Conservation (phyloP, 179 eudicot species). For the Beta macrorhiza region DNA sequence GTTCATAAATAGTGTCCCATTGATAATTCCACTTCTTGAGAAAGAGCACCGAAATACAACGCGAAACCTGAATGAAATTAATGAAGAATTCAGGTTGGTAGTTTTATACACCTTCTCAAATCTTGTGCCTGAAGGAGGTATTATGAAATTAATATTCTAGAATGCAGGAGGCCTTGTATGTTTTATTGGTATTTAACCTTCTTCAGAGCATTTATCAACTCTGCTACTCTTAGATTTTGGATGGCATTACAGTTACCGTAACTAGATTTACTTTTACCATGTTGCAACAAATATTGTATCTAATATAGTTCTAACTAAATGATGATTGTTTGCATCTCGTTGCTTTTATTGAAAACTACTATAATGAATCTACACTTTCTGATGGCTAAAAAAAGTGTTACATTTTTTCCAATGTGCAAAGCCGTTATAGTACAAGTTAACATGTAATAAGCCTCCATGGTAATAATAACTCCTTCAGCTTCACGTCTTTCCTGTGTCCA, state of each 20-base stretch:
- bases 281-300: not conserved
- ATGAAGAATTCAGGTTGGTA: slow-evolving; percentile 78
- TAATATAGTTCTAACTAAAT: not conserved
- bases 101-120: not conserved
- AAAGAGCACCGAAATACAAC: slow-evolving; percentile 71
- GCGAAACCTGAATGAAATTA: slow-evolving; percentile 69
- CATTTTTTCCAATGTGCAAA: not conserved
- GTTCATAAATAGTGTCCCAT: slow-evolving; percentile 89
- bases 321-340: not conserved
- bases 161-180: not conserved
- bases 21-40: slow-evolving; percentile 94
- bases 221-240: not conserved
- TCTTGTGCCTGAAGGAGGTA: not conserved
- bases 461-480: not conserved
- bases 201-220: not conserved
- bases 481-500: not conserved
- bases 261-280: not conserved
- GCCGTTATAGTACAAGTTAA: not conserved
- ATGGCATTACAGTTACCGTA: not conserved
- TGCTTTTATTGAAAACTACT: not conserved
- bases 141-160: not conserved
- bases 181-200: not conserved
- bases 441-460: not conserved
- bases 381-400: not conserved
- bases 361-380: not conserved